These are phyloP conservation scores for Coniochaeta sp. DNA, from an alignment of 2,329 filamentous ascomycete genomes.

Conservation along the genomic window DNA sequence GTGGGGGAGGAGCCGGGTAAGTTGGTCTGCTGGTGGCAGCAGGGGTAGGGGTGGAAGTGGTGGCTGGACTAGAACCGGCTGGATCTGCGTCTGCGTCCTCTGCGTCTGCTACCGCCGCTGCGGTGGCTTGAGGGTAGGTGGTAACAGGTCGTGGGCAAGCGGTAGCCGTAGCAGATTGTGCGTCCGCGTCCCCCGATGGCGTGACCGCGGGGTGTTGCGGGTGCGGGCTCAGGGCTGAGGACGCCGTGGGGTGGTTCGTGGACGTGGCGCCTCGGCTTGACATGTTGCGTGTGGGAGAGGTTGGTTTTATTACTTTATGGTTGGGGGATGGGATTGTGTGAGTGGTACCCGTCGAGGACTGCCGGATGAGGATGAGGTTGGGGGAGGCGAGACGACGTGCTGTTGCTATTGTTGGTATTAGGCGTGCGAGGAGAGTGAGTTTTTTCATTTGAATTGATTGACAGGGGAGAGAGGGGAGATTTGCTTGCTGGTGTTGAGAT, in stretches of 20 bases:
- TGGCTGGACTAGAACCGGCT: background rate
- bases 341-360: background rate
- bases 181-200: background rate
- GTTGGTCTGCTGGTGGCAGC: conserved; percentile 3
- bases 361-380: background rate
- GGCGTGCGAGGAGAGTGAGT: too few species aligned
- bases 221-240: background rate
- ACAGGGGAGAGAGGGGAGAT: too few species aligned
- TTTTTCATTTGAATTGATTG: too few species aligned
- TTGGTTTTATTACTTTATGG: background rate
- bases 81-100: background rate
- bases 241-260: background rate
- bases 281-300: conserved; percentile 2
- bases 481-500: too few species aligned
- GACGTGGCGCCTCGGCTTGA: background rate
- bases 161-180: too few species aligned
- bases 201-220: conserved; percentile 3
- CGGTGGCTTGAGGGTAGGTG: too few species aligned
- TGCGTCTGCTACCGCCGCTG: background rate
- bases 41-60: background rate
- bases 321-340: background rate
- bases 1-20: conserved; percentile 4
- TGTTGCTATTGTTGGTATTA: too few species aligned
- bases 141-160: too few species aligned
- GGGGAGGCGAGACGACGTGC: background rate